Base-by-base conservation (phyloP, 2,329 filamentous ascomycete genomes). In the Neurospora crassa region DNA sequence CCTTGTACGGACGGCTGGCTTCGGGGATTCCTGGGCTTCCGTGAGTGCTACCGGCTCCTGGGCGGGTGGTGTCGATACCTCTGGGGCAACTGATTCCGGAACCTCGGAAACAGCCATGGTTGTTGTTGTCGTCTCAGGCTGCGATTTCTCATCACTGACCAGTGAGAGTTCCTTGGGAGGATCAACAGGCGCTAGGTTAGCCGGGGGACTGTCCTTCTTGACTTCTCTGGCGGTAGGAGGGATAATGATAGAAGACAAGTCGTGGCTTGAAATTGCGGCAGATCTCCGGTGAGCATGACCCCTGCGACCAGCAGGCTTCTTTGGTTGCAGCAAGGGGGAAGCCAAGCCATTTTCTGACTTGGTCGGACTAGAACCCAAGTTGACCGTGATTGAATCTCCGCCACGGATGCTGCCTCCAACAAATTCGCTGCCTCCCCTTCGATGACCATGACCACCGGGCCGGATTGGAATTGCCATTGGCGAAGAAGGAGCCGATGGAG, bases 251-350 rank as follows among this genome's bases (percentile, higher is more conserved):
- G 89, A 77, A 5, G 76, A 89, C 29, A 97, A 81, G 78, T 97
- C 94, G 78, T 95, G 92, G 71, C 90, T 92, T 1, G 94, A 97
- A 69, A 97, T 90, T 5, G 93, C 92, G 72, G 86, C 87, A 42
- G 94, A 97, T 72, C 95, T 89, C 72, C 93, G 89, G 79, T 97
- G 94, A 20, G 88, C 88, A 80, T 96, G 93, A 18, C 91, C 89
- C 75, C 92, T 87, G 73, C 89, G 86, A 70, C 84, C 82, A 41
- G 82, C 81, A 59, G 88, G 82, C 37, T 75, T 77, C 2, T 85
- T 82, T 71, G 85, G 83, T 67, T 83, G 83, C 12, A 91, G 84
- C 12, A 83, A 81, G 69, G 89, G 87, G 10, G 90, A 85, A 8
- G 85, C 80, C 74, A 87, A 86, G 6, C 89, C 88, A 72, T 84